Evolutionary conservation across 192 early-diverging fungal genomes (phyloP).

Genomic region (Backusella sp.): DNA sequence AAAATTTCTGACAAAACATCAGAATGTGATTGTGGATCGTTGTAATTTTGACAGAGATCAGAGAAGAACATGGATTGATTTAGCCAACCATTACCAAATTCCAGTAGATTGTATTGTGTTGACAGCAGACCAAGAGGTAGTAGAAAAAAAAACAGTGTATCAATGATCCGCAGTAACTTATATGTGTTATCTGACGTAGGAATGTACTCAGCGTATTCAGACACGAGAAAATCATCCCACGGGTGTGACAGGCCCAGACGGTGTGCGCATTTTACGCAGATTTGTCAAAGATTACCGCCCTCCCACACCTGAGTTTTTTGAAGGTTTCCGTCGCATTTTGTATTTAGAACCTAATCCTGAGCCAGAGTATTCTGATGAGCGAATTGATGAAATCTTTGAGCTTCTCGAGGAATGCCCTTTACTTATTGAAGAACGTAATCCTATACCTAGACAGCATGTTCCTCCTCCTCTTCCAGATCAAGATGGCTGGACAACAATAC

Average conservation of each 20-base stretch:
- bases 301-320: slow-evolving; percentile 34
- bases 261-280: slow-evolving; percentile 58
- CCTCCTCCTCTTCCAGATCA: background rate
- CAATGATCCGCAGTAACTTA: no score
- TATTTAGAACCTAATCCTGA: slow-evolving; percentile 40
- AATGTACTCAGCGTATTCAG: slow-evolving; percentile 63
- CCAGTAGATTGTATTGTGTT: slow-evolving; percentile 69
- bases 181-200: background rate
- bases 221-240: slow-evolving; percentile 67
- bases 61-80: slow-evolving; percentile 67
- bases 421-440: background rate
- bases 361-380: slow-evolving; percentile 39
- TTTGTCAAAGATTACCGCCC: slow-evolving; percentile 52
- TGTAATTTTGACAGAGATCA: slow-evolving; percentile 79
- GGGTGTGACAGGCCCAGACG: slow-evolving; percentile 63
- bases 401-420: background rate
- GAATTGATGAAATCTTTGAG: slow-evolving; percentile 33
- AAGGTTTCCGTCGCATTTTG: slow-evolving; percentile 48
- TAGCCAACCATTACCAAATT: slow-evolving; percentile 57
- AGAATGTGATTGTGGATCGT: slow-evolving; percentile 73
- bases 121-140: slow-evolving; percentile 55
- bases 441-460: background rate
- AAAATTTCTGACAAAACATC: slow-evolving; percentile 46
- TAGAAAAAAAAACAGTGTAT: background rate
- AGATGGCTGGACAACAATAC: slow-evolving; percentile 1